A percentile compares a stretch with the other conserved stretches of the same genome.
Evolutionary conservation across 2,329 filamentous ascomycete genomes (phyloP).

Genomic region (Neopestalotiopsis sp.): DNA sequence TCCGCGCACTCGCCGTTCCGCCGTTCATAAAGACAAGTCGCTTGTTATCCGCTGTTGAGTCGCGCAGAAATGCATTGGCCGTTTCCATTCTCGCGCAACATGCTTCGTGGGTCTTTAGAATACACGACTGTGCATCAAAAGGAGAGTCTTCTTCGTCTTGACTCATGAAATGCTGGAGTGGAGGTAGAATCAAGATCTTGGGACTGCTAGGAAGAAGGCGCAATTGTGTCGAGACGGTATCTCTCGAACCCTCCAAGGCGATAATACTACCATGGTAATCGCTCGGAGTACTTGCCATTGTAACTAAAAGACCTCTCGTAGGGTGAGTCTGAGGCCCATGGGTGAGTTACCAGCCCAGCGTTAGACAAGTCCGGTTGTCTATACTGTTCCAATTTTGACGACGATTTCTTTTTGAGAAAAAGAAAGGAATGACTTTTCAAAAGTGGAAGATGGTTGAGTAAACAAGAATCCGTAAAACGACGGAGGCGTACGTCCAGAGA

Average conservation of each 20-base stretch:
- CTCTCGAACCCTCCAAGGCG: conserved; percentile 63
- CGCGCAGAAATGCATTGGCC: conserved; percentile 57
- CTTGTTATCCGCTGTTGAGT: conserved; percentile 51
- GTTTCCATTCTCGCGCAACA: conserved; percentile 50
- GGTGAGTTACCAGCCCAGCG: not conserved
- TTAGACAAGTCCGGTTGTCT: not conserved
- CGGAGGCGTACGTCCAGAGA: not conserved
- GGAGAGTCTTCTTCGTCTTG: conserved; percentile 33
- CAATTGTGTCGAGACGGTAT: conserved; percentile 63
- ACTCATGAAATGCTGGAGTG: conserved; percentile 52
- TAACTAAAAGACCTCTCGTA: conserved; percentile 13
- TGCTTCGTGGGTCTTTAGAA: conserved; percentile 58
- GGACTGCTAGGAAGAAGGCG: conserved; percentile 63
- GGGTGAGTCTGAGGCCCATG: not conserved
- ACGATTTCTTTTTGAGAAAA: not conserved
- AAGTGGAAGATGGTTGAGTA: not conserved
- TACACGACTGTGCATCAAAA: conserved; percentile 45
- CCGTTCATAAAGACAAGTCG: conserved; percentile 67
- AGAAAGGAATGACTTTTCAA: not conserved
- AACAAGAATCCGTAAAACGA: not conserved
- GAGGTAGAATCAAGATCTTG: conserved; percentile 63
- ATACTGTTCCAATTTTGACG: not conserved
- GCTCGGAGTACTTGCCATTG: conserved; percentile 31
- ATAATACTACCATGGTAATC: conserved; percentile 56
- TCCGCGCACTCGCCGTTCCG: conserved; percentile 59